These are phyloP conservation scores for Arthrobotrys megalospora DNA, from an alignment of 2,329 filamentous ascomycete species.

Conservation along the genomic window DNA sequence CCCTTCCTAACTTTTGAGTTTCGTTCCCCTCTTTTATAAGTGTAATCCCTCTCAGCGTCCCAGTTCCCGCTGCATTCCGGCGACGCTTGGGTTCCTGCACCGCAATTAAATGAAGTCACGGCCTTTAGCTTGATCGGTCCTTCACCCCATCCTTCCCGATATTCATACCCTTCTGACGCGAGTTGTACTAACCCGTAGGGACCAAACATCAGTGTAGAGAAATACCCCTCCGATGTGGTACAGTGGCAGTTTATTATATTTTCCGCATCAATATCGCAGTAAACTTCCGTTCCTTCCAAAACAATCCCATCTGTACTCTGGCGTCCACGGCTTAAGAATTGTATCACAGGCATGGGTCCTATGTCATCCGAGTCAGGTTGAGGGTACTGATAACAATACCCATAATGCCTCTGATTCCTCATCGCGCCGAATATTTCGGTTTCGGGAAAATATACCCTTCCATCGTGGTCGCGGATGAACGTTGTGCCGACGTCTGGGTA, in stretches of 20 bases:
- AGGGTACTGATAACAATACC: no score
- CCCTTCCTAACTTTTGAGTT: no score
- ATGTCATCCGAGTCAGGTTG: no score
- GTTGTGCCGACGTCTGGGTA: neutral
- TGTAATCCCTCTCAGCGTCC: no score
- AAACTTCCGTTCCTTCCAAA: neutral
- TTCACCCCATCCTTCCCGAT: neutral
- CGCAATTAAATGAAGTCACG: no score
- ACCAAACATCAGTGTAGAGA: slow-evolving; percentile 23
- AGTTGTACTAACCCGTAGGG: slow-evolving; percentile 7
- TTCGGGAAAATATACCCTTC: slow-evolving; percentile 1
- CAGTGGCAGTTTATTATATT: slow-evolving; percentile 2
- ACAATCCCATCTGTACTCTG: neutral
- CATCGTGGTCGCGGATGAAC: neutral
- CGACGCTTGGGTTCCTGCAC: no score
- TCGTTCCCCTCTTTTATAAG: no score
- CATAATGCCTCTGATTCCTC: no score
- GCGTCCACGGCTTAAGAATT: neutral
- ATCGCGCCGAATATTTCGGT: no score
- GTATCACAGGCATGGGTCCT: neutral
- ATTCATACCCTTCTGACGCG: slow-evolving; percentile 1
- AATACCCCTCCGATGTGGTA: slow-evolving; percentile 10
- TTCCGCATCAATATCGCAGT: slow-evolving; percentile 7
- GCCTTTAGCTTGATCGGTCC: neutral
- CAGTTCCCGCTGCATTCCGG: no score